These are phyloP conservation scores for Pichia sp. DNA, from an alignment of 1,139 yeast species.

Conservation along the genomic window DNA sequence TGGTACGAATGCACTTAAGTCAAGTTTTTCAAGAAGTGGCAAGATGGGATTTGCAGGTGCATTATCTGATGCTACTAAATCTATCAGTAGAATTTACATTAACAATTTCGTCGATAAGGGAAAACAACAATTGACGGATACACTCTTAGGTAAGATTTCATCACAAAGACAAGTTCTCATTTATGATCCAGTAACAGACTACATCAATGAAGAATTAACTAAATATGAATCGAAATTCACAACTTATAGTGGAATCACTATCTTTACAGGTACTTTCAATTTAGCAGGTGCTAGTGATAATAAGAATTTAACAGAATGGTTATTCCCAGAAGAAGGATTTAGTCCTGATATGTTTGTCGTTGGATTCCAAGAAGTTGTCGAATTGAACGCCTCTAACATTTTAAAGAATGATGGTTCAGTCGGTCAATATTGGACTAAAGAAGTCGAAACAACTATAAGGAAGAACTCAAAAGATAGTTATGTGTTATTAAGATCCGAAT, in stretches of 20 bases:
- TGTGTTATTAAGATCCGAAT: constrained; percentile 74
- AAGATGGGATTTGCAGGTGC: constrained; percentile 98
- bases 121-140: constrained; percentile 84
- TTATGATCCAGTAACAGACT: constrained; percentile 88
- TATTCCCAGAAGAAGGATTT: constrained; percentile 61
- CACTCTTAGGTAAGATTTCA: constrained; percentile 75
- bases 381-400: constrained; percentile 82
- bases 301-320: constrained; percentile 69
- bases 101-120: constrained; percentile 93
- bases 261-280: constrained; percentile 87
- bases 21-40: constrained; percentile 91
- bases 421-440: constrained; percentile 61
- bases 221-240: constrained; percentile 58
- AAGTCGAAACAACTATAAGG: constrained; percentile 57
- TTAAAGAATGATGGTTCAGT: constrained; percentile 66
- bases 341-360: constrained; percentile 74
- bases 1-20: constrained; percentile 94
- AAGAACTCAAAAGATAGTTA: constrained; percentile 44
- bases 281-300: constrained; percentile 69
- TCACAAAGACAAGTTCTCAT: constrained; percentile 69
- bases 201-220: constrained; percentile 60
- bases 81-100: constrained; percentile 92
- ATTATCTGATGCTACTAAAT: constrained; percentile 91
- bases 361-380: constrained; percentile 93
- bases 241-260: constrained; percentile 52